Evolutionary conservation across 768 basidiomycete species (phyloP), one percentile per base, ranked within the genome.

Genomic region (Tylopilus felleus): DNA sequence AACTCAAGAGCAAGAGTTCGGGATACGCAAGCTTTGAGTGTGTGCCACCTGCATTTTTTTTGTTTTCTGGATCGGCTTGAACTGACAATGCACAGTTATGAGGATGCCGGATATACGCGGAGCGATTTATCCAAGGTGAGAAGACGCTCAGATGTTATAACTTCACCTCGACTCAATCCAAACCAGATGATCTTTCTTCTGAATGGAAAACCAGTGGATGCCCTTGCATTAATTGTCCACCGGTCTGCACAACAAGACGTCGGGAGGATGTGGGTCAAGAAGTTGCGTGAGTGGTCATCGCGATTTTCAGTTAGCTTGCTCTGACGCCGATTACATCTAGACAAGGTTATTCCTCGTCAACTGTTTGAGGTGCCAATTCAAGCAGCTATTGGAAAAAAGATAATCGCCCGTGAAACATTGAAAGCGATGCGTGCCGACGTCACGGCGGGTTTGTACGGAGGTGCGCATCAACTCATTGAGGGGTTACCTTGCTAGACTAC

Each of bases 351-450:
- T 29, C 94, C 95, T 27, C 77, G 89, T 43, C 95, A 98, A 67
- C 71, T 93, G 46, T 98, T 95, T 65, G 95, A 98, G 71, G 86
- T 98, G 12, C 88, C 95, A 2, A 97, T 99, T 49, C 97, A 98
- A 66, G 97, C 97, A 33, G 86, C 85, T 1, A 78, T 97, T 17
- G 95, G 95, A 14, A 84, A 80, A 60, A 91, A 86, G 57, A 80
- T 98, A 51, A 82, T 98, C 45, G 92, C 96, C 4, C 82, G 96
- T 27, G 93, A 96, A 68, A 95, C 87, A 16, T 71, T 96, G 41
- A 88, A 85, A 43, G 92, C 93, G 2, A 71, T 91, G 62, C 84
- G 91, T 29, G 90, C 91, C 23, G 91, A 99, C 60, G 96, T 98
- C 17, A 97, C 94, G 0, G 94, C 93, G 17, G 93, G 93, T 3